A percentile compares a stretch with the other conserved stretches of the same genome.
phyloP scores from a whole-genome alignment of 495 filamentous ascomycete species.

The Aspergillus olivimuriae region DNA sequence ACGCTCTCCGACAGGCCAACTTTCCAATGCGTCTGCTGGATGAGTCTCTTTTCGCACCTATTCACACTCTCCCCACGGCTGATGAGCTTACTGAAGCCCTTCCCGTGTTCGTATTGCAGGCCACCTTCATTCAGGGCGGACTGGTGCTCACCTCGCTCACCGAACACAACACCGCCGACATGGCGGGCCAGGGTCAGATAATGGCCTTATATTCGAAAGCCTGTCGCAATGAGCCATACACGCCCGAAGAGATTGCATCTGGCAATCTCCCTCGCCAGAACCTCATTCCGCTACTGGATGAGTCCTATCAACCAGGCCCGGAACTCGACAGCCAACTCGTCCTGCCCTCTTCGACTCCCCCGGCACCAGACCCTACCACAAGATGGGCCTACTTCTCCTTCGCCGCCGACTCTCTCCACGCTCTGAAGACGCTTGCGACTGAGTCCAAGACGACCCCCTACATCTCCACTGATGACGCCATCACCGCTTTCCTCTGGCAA shows the following conservation, averaged over 20 bases:
- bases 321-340: not conserved
- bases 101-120: constrained; percentile 47
- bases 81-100: not conserved
- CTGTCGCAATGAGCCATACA: constrained; percentile 40
- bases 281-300: constrained; percentile 37
- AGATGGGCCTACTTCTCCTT: constrained; percentile 43
- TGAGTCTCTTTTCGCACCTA: constrained; percentile 39
- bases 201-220: constrained; percentile 49
- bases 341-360: not conserved
- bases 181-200: constrained; percentile 44
- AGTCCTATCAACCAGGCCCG: constrained; percentile 22
- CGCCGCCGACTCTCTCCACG: constrained; percentile 18
- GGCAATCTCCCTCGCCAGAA: constrained; percentile 40
- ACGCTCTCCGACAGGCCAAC: constrained; percentile 27
- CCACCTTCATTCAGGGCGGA: constrained; percentile 45
- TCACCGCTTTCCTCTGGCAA: constrained; percentile 50
- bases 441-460: constrained; percentile 18
- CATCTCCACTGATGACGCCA: constrained; percentile 49
- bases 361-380: constrained; percentile 14
- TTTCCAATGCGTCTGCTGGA: constrained; percentile 52
- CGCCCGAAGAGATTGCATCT: constrained; percentile 31
- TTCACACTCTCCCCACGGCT: constrained; percentile 32
- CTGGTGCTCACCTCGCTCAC: constrained; percentile 40
- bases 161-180: constrained; percentile 48
- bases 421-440: constrained; percentile 36